These are phyloP conservation scores for Oxytropis ochrocephala DNA, from an alignment of 306 rosid species.

Conservation along the genomic window DNA sequence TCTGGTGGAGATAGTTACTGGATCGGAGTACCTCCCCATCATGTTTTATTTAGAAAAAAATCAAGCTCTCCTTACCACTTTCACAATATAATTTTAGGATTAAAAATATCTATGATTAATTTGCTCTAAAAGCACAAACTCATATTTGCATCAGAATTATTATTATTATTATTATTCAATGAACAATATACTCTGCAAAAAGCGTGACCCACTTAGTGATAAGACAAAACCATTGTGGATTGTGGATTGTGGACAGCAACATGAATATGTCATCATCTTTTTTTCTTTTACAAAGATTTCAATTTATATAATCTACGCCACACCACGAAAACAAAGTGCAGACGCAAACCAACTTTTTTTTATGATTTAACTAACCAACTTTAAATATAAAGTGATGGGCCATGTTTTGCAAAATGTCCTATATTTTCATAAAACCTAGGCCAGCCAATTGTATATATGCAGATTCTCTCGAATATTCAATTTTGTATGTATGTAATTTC, in stretches of 20 bases:
- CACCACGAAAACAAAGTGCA: conserved; percentile 23
- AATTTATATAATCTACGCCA: neutral
- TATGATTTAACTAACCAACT: conserved; percentile 21
- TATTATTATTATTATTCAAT: neutral
- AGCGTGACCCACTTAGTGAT: neutral
- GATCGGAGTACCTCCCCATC: too few relatives aligned
- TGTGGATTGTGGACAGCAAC: conserved; percentile 13
- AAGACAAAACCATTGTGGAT: neutral
- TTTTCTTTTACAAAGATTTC: neutral
- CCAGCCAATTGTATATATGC: conserved; percentile 6
- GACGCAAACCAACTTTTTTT: conserved; percentile 4
- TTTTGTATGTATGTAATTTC: conserved; percentile 18
- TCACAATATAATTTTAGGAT: neutral
- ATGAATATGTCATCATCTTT: neutral
- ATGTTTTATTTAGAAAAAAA: too few relatives aligned
- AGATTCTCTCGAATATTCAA: conserved; percentile 30
- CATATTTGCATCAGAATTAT: neutral
- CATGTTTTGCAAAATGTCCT: neutral
- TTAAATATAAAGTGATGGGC: conserved; percentile 22
- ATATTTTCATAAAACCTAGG: conserved; percentile 5
- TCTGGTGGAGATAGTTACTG: too few relatives aligned
- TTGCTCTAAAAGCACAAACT: neutral
- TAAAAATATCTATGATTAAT: neutral
- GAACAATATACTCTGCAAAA: neutral
- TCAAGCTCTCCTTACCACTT: too few relatives aligned